phyloP scores from a whole-genome alignment of 1,284 basidiomycete species.

The Phaffia rhodozyma region DNA sequence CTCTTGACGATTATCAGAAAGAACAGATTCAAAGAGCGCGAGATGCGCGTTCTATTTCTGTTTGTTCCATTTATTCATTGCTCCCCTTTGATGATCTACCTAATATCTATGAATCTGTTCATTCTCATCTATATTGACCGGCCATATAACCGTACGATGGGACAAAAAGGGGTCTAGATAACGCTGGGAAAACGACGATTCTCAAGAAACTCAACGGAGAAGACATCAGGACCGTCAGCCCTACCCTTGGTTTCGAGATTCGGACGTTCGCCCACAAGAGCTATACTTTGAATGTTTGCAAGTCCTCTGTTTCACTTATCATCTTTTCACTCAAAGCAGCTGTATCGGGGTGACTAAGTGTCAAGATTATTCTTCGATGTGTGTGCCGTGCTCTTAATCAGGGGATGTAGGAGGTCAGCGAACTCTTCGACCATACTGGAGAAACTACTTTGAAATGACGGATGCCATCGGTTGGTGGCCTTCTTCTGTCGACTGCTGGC shows the following conservation, averaged over 20 bases:
- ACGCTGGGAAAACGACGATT: conserved; percentile 97
- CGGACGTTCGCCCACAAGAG: conserved; percentile 85
- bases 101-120: background rate
- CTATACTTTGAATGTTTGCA: conserved; percentile 88
- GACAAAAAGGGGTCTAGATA: conserved; percentile 75
- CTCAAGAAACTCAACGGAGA: conserved; percentile 86
- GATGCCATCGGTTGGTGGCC: conserved; percentile 82
- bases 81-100: background rate
- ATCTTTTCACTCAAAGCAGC: background rate
- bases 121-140: background rate
- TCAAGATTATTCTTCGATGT: conserved; percentile 14
- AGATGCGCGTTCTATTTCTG: conserved; percentile 95
- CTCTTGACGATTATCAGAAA: conserved; percentile 95
- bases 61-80: conserved; percentile 35
- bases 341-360: background rate
- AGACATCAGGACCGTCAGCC: conserved; percentile 74
- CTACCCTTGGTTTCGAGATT: conserved; percentile 97
- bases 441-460: conserved; percentile 98
- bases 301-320: conserved; percentile 28
- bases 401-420: conserved; percentile 98
- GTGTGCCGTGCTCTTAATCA: conserved; percentile 29
- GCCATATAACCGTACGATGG: background rate
- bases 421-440: conserved; percentile 92
- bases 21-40: conserved; percentile 84
- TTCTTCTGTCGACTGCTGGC: too few relatives aligned